Evolutionary conservation across 257 asterid genomes (phyloP).

Genomic region (Verbena officinalis): DNA sequence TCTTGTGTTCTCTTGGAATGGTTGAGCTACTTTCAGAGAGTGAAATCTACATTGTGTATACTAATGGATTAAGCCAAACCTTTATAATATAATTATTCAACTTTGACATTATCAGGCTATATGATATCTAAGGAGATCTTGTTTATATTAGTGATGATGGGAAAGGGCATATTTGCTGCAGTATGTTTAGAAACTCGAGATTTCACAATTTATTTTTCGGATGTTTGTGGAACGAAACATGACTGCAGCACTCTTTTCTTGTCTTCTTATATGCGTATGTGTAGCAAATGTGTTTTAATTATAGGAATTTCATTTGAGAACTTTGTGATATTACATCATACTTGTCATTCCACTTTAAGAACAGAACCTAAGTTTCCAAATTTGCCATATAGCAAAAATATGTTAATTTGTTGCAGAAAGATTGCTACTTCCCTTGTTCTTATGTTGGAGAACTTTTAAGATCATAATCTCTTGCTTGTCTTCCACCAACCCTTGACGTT

Average conservation of each 20-base stretch:
- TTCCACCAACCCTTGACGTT: no score
- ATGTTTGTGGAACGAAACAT: constrained; percentile 4
- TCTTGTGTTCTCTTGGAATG: background rate
- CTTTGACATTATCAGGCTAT: constrained; percentile 10
- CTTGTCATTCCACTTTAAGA: background rate
- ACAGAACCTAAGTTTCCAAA: background rate
- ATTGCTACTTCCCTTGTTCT: background rate
- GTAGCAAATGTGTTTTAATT: background rate
- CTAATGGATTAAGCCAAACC: constrained; percentile 14
- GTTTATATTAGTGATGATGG: constrained; percentile 1
- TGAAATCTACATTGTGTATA: background rate
- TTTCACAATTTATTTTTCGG: background rate
- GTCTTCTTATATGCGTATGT: background rate
- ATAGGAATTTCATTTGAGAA: background rate
- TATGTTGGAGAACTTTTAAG: background rate
- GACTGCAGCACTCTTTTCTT: background rate
- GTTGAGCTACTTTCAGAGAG: background rate
- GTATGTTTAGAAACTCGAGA: background rate
- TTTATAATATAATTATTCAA: no score
- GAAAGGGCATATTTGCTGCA: background rate
- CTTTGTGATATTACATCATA: background rate
- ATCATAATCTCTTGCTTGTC: background rate
- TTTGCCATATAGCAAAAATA: background rate
- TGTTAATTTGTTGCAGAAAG: background rate
- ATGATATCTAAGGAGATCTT: background rate